These are phyloP conservation scores for Lentinula sp. DNA, from an alignment of 768 basidiomycete species.

Conservation along the genomic window DNA sequence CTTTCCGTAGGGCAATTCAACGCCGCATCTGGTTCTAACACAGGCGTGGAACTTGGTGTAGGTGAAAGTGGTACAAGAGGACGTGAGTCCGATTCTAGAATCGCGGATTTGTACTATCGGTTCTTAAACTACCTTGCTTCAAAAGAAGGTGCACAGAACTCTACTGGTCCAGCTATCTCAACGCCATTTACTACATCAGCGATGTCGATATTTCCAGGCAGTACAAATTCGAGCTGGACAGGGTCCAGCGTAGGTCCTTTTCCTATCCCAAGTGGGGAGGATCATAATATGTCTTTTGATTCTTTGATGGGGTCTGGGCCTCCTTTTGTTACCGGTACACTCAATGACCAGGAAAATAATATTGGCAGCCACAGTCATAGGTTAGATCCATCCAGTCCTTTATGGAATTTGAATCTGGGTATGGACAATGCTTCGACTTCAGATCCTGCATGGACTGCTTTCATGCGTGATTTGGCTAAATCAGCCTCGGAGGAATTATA, in stretches of 20 bases:
- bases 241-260: neutral
- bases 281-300: neutral
- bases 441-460: neutral
- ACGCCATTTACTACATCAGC: neutral
- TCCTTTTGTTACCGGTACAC: no score
- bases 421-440: neutral
- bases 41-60: neutral
- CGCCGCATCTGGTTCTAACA: neutral
- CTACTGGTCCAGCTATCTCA: neutral
- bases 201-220: neutral
- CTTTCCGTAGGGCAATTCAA: neutral
- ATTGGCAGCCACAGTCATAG: neutral
- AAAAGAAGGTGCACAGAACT: neutral
- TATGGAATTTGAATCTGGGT: neutral
- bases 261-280: neutral
- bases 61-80: neutral
- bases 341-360: neutral
- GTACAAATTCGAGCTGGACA: neutral
- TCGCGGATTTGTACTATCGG: neutral
- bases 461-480: neutral
- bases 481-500: neutral
- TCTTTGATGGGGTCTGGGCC: neutral
- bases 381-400: neutral
- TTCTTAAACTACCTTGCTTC: neutral
- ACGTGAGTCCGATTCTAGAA: neutral